Base-by-base conservation (phyloP, 192 early-diverging fungal species). In the Entophlyctis helioformis region DNA sequence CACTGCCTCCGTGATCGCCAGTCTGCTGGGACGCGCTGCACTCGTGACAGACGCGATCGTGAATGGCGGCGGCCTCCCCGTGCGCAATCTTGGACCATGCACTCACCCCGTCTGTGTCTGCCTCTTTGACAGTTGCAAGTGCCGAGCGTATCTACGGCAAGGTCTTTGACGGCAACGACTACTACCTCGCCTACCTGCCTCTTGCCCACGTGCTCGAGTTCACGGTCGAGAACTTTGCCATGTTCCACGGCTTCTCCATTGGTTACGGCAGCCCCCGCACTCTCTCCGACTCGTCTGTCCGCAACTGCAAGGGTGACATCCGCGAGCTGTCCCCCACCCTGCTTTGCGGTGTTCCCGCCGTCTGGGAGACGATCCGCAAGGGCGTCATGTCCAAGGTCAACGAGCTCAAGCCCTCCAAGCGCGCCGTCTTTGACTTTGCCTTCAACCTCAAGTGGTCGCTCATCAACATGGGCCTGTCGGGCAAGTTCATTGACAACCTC, bases 181-280 rank as follows among this genome's bases (percentile, higher is more conserved):
- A 31, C 19, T 65, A 60, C 57, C 53, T 66, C 42, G 42, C 50
- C n/a, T 95, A 88, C 53, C 63, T 95, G 50, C 91, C 91, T 21
- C 69, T 88, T 32, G 85, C 89, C 46, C 92, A 96, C 56, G 79
- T 96, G 20, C 62, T 92, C 28, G 89, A 91, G 63, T 87, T 92
- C 53, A 62, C 81, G 25, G 77, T 89, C 48, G 90, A 93, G 62
- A 43, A 86, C 44, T 82, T 71, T 57, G 66, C 13, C 12, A 12
- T 56, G 7, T 39, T 42, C 23, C 13, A 16, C 46, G 80, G 68
- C 8, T 23, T 74, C 37, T 56, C 57, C 7, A 50, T 85, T 37
- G 85, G 80, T 12, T 85, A 80, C 56, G 85, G 78, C 9, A 64
- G 56, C 16, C 57, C 74, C 7, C 65, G 74, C 31, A 85, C 85